Conservation (phyloP, 495 filamentous ascomycete genomes). For the Tuber magnatum region DNA sequence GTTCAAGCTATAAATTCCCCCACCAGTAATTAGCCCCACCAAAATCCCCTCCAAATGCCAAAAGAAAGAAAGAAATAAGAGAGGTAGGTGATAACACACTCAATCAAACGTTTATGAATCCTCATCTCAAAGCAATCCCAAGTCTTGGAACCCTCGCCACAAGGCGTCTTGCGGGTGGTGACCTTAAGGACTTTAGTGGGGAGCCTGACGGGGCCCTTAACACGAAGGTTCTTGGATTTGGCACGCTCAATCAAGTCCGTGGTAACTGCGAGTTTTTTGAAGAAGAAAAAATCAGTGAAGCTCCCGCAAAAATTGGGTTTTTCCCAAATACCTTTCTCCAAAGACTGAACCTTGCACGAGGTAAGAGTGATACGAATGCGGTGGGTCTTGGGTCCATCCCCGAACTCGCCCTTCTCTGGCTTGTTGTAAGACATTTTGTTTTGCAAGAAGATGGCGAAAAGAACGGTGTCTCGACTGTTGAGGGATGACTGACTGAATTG, state of each 20-base stretch:
- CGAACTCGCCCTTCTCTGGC: slow-evolving; percentile 80
- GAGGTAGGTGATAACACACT: slow-evolving; percentile 49
- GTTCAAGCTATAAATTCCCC: slow-evolving; percentile 57
- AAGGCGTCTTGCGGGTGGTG: slow-evolving; percentile 92
- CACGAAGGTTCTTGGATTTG: slow-evolving; percentile 94
- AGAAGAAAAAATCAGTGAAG: too few relatives aligned
- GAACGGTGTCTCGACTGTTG: slow-evolving; percentile 42
- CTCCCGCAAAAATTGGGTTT: too few relatives aligned
- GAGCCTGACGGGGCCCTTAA: slow-evolving; percentile 97
- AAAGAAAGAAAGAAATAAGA: not conserved
- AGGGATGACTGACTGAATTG: slow-evolving; percentile 38
- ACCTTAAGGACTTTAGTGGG: slow-evolving; percentile 96
- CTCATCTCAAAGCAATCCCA: slow-evolving; percentile 99
- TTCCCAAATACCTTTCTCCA: slow-evolving; percentile 66
- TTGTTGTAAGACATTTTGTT: slow-evolving; percentile 89
- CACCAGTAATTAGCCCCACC: not conserved
- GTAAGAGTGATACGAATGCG: slow-evolving; percentile 98
- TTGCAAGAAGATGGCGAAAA: slow-evolving; percentile 36
- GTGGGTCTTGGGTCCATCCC: slow-evolving; percentile 87
- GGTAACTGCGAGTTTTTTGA: slow-evolving; percentile 61
- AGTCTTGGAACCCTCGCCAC: slow-evolving; percentile 99
- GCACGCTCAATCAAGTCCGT: slow-evolving; percentile 96
- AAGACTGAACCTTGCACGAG: slow-evolving; percentile 79
- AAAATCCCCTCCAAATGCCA: not conserved
- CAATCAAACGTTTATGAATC: slow-evolving; percentile 97